Evolutionary conservation across 805 yeast genomes (phyloP), one percentile per base, ranked within the genome.

Genomic region (Lachancea thermotolerans): DNA sequence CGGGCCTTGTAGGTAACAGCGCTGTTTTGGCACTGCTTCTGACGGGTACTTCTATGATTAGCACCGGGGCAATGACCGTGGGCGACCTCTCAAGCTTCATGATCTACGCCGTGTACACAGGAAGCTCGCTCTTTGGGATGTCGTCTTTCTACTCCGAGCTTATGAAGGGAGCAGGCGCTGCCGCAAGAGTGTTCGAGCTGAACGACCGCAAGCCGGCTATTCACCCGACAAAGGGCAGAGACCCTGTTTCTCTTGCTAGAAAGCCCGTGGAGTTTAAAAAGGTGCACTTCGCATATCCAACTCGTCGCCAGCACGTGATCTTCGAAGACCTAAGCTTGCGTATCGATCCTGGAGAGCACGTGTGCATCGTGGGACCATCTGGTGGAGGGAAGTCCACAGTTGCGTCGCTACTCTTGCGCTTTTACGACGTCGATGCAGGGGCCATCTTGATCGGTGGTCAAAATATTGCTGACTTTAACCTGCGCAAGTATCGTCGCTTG

Each of bases 81-180:
- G 98, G 98, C 43, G 96, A 90, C 56, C 72, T 91, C 37, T 83
- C 95, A 5, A 84, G 95, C 41, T 91, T 89, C 64, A 82, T 90
- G 81, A 85, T 91, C 93, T 91, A 91, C 66, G 93, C 97, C 0
- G 87, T 87, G 1, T 91, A 86, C 64, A 85, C 96, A 2, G 98
- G 96, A 0, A 73, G 88, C n/a, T 87, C 96, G 8, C 85, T 90
- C 56, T 85, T 85, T 64, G 96, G 97, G 0, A 62, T 91, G 15
- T 91, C 96, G 0, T 85, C 85, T 57, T 91, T 91, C 61, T 91
- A 90, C 60, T 81, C 95, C 2, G 98, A 91, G 63, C 69, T 91
- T 47, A 91, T 91, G 97, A 91, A 91, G 68, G 98, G 97, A 45
- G 85, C 90, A 7, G 98, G 98, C 41, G 97, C 98, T 0, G 93